Percentiles rank a stretch among this genome's conserved stretches.
Conservation (phyloP, 139 green algal genomes). For the Tetradesmus obliquus region DNA sequence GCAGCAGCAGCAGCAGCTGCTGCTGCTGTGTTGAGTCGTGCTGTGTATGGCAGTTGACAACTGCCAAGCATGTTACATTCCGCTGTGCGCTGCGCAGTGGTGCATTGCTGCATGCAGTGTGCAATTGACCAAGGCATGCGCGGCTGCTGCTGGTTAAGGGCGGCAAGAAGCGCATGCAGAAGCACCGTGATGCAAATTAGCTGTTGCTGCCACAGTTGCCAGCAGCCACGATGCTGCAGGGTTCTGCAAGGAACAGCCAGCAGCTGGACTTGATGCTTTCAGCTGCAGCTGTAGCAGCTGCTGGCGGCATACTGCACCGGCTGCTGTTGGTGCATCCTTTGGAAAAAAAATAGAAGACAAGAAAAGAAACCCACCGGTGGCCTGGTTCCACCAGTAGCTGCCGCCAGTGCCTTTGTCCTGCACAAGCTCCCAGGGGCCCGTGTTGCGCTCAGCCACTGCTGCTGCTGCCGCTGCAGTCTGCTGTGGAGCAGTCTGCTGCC, state of each 20-base stretch:
- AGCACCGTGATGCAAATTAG: too few species aligned
- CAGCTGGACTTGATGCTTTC: background rate
- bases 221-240: too few species aligned
- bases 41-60: too few species aligned
- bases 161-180: too few species aligned
- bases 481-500: slow-evolving; percentile 19
- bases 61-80: too few species aligned
- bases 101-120: too few species aligned
- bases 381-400: slow-evolving; percentile 38
- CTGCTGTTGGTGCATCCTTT: background rate
- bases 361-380: background rate
- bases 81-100: too few species aligned
- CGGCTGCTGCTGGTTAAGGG: too few species aligned
- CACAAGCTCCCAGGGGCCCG: slow-evolving; percentile 9
- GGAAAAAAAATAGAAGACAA: background rate
- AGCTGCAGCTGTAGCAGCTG: background rate
- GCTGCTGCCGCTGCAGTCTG: background rate
- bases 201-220: too few species aligned
- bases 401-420: background rate
- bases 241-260: too few species aligned
- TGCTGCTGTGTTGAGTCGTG: background rate
- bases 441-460: background rate
- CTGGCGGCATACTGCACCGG: background rate
- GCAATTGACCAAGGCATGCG: too few species aligned
- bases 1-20: background rate